Evolutionary conservation across 2,329 filamentous ascomycete species (phyloP).

Genomic region (Chrysoporthe deuterocubensis): DNA sequence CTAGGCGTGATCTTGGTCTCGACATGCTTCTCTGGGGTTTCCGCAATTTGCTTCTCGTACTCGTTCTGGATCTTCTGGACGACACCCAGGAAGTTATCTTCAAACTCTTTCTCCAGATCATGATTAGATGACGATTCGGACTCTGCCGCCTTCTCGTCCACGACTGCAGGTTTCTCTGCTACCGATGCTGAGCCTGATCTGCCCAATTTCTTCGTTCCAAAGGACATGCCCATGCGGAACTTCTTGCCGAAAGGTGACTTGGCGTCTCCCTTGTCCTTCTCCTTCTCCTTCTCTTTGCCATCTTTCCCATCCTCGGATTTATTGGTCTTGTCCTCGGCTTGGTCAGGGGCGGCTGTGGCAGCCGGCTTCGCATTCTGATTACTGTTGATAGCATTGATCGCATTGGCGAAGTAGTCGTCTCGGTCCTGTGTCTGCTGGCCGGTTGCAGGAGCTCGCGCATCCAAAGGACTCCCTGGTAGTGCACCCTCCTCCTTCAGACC

Average conservation of each 20-base stretch:
- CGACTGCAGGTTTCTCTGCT: slow-evolving; percentile 72
- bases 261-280: slow-evolving; percentile 50
- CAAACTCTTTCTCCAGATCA: slow-evolving; percentile 65
- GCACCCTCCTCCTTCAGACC: slow-evolving; percentile 53
- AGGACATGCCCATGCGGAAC: slow-evolving; percentile 77
- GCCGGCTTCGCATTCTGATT: slow-evolving; percentile 52
- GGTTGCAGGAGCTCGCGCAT: slow-evolving; percentile 59
- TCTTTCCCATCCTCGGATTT: slow-evolving; percentile 55
- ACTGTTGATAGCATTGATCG: slow-evolving; percentile 53
- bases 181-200: slow-evolving; percentile 68
- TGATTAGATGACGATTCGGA: slow-evolving; percentile 66
- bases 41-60: slow-evolving; percentile 70
- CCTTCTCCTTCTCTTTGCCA: slow-evolving; percentile 58
- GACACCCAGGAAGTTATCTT: slow-evolving; percentile 74
- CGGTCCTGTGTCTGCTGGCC: slow-evolving; percentile 67
- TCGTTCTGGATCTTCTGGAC: slow-evolving; percentile 74
- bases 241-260: slow-evolving; percentile 78
- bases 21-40: slow-evolving; percentile 57
- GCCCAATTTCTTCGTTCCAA: slow-evolving; percentile 82
- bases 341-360: slow-evolving; percentile 50
- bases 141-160: slow-evolving; percentile 78
- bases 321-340: slow-evolving; percentile 45
- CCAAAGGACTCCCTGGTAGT: slow-evolving; percentile 46
- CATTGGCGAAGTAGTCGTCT: slow-evolving; percentile 78
- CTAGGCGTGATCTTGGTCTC: slow-evolving; percentile 71